These are phyloP conservation scores for Inga laurina DNA, from an alignment of 306 rosid species.

Conservation along the genomic window DNA sequence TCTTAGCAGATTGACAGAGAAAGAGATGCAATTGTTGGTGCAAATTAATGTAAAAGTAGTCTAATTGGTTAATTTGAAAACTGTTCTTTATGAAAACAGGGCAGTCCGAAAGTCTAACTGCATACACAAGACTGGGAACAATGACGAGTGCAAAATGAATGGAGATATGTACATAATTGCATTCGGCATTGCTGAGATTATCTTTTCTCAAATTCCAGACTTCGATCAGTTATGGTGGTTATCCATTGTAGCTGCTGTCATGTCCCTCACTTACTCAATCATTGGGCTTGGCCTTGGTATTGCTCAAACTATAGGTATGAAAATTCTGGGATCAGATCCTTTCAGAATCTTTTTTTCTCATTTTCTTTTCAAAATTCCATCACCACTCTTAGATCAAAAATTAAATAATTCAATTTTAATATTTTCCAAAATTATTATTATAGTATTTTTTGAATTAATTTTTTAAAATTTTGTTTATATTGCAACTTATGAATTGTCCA, in stretches of 20 bases:
- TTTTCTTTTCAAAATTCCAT: too few species aligned
- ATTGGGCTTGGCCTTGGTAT: slow-evolving; percentile 51
- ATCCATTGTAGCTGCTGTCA: slow-evolving; percentile 45
- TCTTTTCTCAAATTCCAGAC: slow-evolving; percentile 49
- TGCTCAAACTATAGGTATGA: slow-evolving; percentile 42
- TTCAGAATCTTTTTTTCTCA: too few species aligned
- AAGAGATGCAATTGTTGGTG: neutral
- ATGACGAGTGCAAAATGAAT: slow-evolving; percentile 40
- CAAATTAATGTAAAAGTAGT: too few species aligned
- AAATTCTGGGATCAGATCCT: too few species aligned
- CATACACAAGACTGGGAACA: slow-evolving; percentile 36
- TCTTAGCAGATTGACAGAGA: too few species aligned
- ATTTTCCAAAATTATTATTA: too few species aligned
- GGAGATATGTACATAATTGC: slow-evolving; percentile 41
- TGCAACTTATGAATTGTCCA: too few species aligned
- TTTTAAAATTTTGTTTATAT: too few species aligned
- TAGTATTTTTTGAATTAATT: too few species aligned
- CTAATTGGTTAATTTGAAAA: neutral
- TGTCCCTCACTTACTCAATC: slow-evolving; percentile 50
- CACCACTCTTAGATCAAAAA: too few species aligned
- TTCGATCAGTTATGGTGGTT: slow-evolving; percentile 50
- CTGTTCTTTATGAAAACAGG: slow-evolving; percentile 24
- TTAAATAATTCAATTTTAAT: too few species aligned
- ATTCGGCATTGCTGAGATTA: slow-evolving; percentile 38
- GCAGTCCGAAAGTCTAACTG: slow-evolving; percentile 47